Evolutionary conservation across 1,284 basidiomycete genomes (phyloP).

Genomic region (Microstroma glucosiphilum): DNA sequence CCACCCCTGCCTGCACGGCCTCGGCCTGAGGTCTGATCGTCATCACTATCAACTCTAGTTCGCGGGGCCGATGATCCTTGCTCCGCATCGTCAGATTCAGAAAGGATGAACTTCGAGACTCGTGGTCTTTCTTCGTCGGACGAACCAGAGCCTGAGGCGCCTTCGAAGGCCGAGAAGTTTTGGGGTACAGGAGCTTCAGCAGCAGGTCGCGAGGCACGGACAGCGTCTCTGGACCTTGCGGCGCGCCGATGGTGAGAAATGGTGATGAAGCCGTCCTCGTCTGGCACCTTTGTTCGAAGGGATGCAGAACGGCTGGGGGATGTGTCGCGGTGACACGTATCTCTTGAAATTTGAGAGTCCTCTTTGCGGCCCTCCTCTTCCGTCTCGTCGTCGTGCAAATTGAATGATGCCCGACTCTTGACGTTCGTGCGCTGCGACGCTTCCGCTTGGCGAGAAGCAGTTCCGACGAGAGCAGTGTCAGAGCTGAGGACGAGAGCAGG

Average conservation of each 20-base stretch:
- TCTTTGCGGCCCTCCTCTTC: background rate
- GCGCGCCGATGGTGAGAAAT: background rate
- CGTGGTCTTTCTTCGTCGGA: constrained; percentile 3
- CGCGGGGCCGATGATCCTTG: too few relatives aligned
- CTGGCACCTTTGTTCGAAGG: background rate
- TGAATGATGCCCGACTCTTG: too few relatives aligned
- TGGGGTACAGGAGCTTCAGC: constrained; percentile 35
- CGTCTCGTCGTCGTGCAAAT: background rate
- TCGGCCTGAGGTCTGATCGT: too few relatives aligned
- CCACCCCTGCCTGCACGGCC: background rate
- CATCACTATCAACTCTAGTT: too few relatives aligned
- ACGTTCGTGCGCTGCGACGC: background rate
- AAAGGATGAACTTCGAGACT: background rate
- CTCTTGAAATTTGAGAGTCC: background rate
- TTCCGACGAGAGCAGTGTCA: background rate
- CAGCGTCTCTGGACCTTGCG: background rate
- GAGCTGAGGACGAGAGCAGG: background rate
- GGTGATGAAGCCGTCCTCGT: constrained; percentile 1
- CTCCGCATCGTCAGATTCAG: too few relatives aligned
- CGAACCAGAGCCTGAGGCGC: constrained; percentile 8
- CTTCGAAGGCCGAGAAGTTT: constrained; percentile 22
- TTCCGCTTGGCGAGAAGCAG: background rate
- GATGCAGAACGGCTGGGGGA: background rate
- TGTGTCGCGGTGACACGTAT: background rate
- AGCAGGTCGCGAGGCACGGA: constrained; percentile 27